A percentile compares a stretch with the other conserved stretches of the same genome.
phyloP scores from a whole-genome alignment of 257 asterid species.

The Marsdenia floribunda region DNA sequence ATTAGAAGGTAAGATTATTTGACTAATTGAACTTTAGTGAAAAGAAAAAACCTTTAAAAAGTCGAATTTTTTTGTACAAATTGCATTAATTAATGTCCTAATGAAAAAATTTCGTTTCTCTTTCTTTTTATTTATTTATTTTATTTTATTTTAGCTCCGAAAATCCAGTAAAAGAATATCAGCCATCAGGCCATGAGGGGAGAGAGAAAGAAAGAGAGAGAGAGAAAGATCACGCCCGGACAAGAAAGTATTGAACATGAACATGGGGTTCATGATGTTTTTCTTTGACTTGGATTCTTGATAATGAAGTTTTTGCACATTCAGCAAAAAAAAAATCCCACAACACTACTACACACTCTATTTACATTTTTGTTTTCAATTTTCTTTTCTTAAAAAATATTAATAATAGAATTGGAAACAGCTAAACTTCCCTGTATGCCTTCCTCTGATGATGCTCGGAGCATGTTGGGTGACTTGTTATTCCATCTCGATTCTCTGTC shows the following conservation, averaged over 20 bases:
- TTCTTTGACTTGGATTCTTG: conserved; percentile 26
- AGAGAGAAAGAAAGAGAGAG: not conserved
- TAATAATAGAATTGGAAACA: conserved; percentile 3
- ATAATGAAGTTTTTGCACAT: not conserved
- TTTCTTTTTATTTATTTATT: too few species aligned
- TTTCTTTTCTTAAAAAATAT: not conserved
- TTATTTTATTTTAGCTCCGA: not conserved
- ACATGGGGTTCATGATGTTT: conserved; percentile 32
- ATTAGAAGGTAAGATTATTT: too few species aligned
- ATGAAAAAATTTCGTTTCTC: too few species aligned
- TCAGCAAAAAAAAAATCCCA: too few species aligned
- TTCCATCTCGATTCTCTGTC: conserved; percentile 17
- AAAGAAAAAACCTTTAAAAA: too few species aligned
- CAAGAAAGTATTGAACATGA: not conserved
- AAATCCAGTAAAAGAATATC: not conserved
- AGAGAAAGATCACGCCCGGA: not conserved
- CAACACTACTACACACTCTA: not conserved
- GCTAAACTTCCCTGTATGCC: conserved; percentile 23
- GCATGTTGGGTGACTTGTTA: conserved; percentile 27
- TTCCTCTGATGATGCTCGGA: conserved; percentile 20
- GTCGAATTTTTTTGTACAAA: too few species aligned
- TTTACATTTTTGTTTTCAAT: not conserved
- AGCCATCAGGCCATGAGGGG: not conserved
- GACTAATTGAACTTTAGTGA: too few species aligned
- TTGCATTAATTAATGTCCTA: too few species aligned